Evolutionary conservation across 257 asterid species (phyloP).

Genomic region (Przewalskia tangutica): DNA sequence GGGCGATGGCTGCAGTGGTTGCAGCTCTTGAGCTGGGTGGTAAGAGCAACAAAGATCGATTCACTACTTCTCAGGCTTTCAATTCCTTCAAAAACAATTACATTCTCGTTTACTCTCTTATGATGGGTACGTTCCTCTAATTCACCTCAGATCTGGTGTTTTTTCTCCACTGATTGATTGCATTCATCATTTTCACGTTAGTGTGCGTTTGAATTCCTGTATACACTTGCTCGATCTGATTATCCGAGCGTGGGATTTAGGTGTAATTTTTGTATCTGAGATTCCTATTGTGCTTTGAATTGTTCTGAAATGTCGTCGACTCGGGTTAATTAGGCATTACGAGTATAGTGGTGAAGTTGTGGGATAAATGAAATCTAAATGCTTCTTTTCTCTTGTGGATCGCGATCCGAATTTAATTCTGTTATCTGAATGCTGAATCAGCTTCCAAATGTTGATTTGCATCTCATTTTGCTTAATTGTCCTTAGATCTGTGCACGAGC

Average conservation of each 20-base stretch:
- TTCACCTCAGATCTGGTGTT: slow-evolving; percentile 16
- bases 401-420: not conserved
- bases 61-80: slow-evolving; percentile 68
- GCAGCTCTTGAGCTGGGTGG: slow-evolving; percentile 66
- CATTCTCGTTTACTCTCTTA: slow-evolving; percentile 86
- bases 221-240: not conserved
- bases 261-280: not conserved
- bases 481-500: not conserved
- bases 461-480: not conserved
- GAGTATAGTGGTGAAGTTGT: too few relatives aligned
- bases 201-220: not conserved
- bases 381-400: not conserved
- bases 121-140: slow-evolving; percentile 60
- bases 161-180: too few relatives aligned
- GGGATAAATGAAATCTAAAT: too few relatives aligned
- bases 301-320: too few relatives aligned
- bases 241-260: not conserved
- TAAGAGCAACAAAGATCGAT: slow-evolving; percentile 70
- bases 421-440: not conserved
- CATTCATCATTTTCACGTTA: not conserved
- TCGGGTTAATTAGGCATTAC: not conserved
- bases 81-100: slow-evolving; percentile 87
- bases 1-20: slow-evolving; percentile 60
- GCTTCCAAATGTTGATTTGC: not conserved
- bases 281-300: not conserved